Conservation (phyloP, 176 grass and related monocot genomes). For the Hordeum marinum region DNA sequence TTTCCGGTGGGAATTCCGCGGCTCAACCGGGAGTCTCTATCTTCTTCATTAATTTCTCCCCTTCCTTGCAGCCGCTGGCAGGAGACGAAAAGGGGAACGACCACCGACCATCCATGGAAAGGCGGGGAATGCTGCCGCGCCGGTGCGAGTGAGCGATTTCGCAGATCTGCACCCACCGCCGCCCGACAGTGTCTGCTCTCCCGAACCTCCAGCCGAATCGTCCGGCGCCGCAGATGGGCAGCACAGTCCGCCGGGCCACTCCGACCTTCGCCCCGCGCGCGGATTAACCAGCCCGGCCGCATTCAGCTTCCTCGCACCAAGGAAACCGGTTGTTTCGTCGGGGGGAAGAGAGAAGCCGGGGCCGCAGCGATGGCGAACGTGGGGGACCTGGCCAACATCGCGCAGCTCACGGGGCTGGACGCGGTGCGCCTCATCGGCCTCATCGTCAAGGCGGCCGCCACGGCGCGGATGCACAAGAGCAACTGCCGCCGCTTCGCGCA, state of each 20-base stretch:
- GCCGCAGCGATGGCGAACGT: constrained; percentile 42
- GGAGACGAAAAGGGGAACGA: neutral
- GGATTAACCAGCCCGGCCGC: neutral
- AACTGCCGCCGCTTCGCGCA: constrained; percentile 80
- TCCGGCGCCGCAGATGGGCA: neutral
- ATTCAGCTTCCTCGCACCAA: neutral
- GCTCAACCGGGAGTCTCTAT: neutral
- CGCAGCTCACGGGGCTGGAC: constrained; percentile 77
- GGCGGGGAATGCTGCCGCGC: neutral
- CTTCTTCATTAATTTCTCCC: neutral
- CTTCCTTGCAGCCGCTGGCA: neutral
- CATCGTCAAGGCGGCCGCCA: constrained; percentile 62
- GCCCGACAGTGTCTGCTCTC: too few relatives aligned
- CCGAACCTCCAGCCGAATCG: neutral
- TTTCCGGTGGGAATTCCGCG: neutral
- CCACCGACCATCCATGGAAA: neutral
- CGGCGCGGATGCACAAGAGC: constrained; percentile 79
- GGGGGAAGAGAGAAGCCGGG: too few relatives aligned
- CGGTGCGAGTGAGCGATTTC: neutral
- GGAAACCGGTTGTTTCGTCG: neutral
- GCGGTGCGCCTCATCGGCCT: constrained; percentile 61
- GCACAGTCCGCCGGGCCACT: neutral
- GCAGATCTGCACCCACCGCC: constrained; percentile 28
- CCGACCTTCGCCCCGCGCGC: neutral
- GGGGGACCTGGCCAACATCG: constrained; percentile 51